Conservation (phyloP, 371 early-diverging fungal genomes). For the Mucor mucedo region DNA sequence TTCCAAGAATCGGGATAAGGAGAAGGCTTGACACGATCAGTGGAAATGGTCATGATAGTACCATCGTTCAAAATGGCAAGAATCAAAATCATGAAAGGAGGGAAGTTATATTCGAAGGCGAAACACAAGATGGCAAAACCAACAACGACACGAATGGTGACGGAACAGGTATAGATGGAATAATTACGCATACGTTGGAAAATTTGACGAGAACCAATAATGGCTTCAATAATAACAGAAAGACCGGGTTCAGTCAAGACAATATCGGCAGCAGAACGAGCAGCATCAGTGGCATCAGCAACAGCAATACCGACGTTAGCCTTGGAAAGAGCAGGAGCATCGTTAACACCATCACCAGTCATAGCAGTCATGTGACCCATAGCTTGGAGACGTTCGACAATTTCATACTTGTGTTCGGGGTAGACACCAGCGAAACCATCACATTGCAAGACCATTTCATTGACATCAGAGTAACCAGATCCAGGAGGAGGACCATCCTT, state of each 20-base stretch:
- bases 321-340: slow-evolving; percentile 92
- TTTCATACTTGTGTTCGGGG: slow-evolving; percentile 95
- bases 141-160: slow-evolving; percentile 69
- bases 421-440: slow-evolving; percentile 92
- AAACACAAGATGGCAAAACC: slow-evolving; percentile 64
- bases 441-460: slow-evolving; percentile 80
- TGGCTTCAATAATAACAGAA: slow-evolving; percentile 73
- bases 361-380: slow-evolving; percentile 85
- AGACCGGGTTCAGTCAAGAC: slow-evolving; percentile 83
- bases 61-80: slow-evolving; percentile 68
- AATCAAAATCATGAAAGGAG: slow-evolving; percentile 70
- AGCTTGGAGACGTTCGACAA: slow-evolving; percentile 90
- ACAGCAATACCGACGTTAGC: slow-evolving; percentile 88
- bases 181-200: slow-evolving; percentile 78
- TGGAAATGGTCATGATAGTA: slow-evolving; percentile 69
- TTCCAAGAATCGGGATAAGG: slow-evolving; percentile 66
- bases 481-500: slow-evolving; percentile 74
- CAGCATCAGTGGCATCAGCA: slow-evolving; percentile 80
- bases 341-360: slow-evolving; percentile 98
- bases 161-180: slow-evolving; percentile 68
- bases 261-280: slow-evolving; percentile 80
- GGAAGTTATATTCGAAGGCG: slow-evolving; percentile 66
- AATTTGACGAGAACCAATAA: slow-evolving; percentile 71
- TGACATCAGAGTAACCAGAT: slow-evolving; percentile 75
- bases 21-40: slow-evolving; percentile 63